Evolutionary conservation across 768 basidiomycete genomes (phyloP).

Genomic region (Boletus vermiculosoides): DNA sequence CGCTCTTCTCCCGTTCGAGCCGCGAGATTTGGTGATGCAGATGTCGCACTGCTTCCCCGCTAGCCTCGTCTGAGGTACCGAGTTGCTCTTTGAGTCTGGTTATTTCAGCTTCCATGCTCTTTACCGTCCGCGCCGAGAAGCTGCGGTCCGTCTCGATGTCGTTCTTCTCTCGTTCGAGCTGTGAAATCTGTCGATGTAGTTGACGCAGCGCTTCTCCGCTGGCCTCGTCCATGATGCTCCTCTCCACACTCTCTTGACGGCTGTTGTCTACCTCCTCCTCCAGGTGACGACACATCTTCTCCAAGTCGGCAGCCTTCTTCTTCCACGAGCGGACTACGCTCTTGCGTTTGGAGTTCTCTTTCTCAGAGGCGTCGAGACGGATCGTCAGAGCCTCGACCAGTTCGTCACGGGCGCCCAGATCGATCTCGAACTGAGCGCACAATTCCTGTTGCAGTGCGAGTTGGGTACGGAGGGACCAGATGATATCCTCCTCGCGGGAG

Average conservation of each 20-base stretch:
- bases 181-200: constrained; percentile 75
- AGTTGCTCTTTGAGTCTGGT: constrained; percentile 22
- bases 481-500: constrained; percentile 69
- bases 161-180: constrained; percentile 66
- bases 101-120: constrained; percentile 54
- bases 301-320: constrained; percentile 75
- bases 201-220: constrained; percentile 76
- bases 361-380: constrained; percentile 55
- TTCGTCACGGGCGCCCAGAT: constrained; percentile 72
- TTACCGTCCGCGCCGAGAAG: constrained; percentile 24
- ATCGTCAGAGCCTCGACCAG: constrained; percentile 58
- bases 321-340: constrained; percentile 59
- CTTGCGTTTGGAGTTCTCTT: constrained; percentile 62
- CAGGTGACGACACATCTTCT: constrained; percentile 59
- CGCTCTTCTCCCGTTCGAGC: constrained; percentile 62
- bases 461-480: constrained; percentile 73
- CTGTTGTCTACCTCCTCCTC: constrained; percentile 90
- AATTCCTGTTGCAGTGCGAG: constrained; percentile 73
- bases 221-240: constrained; percentile 82
- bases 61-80: constrained; percentile 72
- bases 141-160: constrained; percentile 49
- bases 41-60: constrained; percentile 66
- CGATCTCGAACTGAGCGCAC: constrained; percentile 73
- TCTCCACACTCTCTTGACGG: constrained; percentile 75
- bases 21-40: constrained; percentile 73